Percentiles rank a stretch among this genome's conserved stretches.
These are phyloP conservation scores for Gonium pectorale DNA, from an alignment of 139 green algal species.

Conservation along the genomic window DNA sequence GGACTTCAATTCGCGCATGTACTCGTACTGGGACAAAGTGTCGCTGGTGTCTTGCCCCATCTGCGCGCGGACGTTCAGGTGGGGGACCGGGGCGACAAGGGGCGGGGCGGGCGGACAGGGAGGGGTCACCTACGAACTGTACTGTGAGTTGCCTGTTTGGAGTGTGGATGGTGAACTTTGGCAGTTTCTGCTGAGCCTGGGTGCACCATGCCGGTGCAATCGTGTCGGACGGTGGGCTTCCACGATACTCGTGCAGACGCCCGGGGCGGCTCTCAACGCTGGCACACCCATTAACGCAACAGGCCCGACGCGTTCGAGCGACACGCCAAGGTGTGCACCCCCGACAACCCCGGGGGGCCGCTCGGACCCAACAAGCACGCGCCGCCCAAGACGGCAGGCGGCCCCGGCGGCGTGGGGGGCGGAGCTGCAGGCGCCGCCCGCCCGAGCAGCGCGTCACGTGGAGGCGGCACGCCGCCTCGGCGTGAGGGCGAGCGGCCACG, in stretches of 20 bases:
- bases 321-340: conserved; percentile 62
- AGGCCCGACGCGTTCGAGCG: conserved; percentile 60
- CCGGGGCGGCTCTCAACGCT: too few relatives aligned
- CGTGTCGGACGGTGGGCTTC: too few relatives aligned
- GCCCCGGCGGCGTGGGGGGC: neutral
- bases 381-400: neutral
- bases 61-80: conserved; percentile 61
- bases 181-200: too few relatives aligned
- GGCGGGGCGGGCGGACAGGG: too few relatives aligned
- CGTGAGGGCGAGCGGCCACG: conserved; percentile 41
- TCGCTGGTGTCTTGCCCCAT: conserved; percentile 54
- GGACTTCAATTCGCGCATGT: conserved; percentile 67
- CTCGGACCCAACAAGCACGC: conserved; percentile 55
- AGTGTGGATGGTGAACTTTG: too few relatives aligned
- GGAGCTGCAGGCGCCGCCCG: neutral
- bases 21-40: conserved; percentile 60
- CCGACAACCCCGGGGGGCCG: conserved; percentile 60
- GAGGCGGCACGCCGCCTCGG: conserved; percentile 12
- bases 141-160: too few relatives aligned
- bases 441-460: neutral
- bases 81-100: too few relatives aligned
- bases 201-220: too few relatives aligned
- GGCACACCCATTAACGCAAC: too few relatives aligned
- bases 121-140: too few relatives aligned
- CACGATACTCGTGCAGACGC: too few relatives aligned